Base-by-base conservation (phyloP, 768 basidiomycete species). In the Boletus subcaerulescens region DNA sequence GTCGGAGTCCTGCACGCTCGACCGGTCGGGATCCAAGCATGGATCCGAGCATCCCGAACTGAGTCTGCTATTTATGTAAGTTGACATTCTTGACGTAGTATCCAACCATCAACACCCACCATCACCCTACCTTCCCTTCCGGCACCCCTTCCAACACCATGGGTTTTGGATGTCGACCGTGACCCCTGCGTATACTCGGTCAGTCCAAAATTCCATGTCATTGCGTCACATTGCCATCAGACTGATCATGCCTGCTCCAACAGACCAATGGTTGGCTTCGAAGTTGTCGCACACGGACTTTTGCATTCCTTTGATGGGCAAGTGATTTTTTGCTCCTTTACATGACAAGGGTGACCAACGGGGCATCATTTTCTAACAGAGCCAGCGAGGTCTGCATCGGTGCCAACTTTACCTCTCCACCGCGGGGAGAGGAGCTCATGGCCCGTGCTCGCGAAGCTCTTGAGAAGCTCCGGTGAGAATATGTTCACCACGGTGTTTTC, bases 381-480 rank as follows among this genome's bases (percentile, higher is more conserved):
- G 24, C 24, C 24, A 24, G 24, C 24, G 24, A 24, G 24, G 24
- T 24, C 3, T 24, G 24, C 24, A 24, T 24, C 24, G 24, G 24
- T 24, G 4, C 53, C 59, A 53, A 61, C 10, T 56, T 64, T 24
- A 53, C 41, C 8, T 65, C 59, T 38, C 17, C 53, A 3, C 18
- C 58, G 15, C 14, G 6, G 9, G 5, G 22, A 29, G 56, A 56
- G 24, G 59, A 56, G 1, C 38, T 65, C 22, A 22, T 22, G 22
- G 22, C 22, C 22, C 22, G 22, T 22, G 22, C 22, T 59, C 59
- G 56, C 13, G 13, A 4, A 26, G 62, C 62, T 5, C 46, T 64
- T 24, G 48, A 64, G 18, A 65, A 61, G 48, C 63, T 65, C 31
- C 53, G 62, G 62, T 65, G 45, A 50, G 48, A n/a, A 9, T 2